Conservation (phyloP, 2,329 filamentous ascomycete species). For the Fusarium continuum region DNA sequence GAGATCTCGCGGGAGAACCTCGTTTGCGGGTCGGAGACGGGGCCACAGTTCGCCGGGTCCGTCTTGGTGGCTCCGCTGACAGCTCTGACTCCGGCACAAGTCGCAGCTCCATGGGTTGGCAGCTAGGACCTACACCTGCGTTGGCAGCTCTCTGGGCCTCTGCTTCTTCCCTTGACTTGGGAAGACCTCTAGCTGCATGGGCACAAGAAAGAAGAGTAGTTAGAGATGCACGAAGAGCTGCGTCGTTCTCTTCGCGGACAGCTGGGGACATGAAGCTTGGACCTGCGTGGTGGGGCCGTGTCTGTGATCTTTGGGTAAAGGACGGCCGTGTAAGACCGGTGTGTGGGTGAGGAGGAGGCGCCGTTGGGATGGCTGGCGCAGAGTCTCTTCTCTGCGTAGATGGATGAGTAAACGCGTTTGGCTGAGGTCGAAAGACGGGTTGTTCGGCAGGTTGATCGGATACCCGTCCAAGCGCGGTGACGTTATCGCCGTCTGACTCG, state of each 20-base stretch:
- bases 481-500: conserved; percentile 74
- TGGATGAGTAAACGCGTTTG: conserved; percentile 91
- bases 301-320: conserved; percentile 59
- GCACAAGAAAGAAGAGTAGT: conserved; percentile 96
- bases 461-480: conserved; percentile 77
- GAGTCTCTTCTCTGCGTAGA: conserved; percentile 60
- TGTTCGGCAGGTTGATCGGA: conserved; percentile 62
- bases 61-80: conserved; percentile 49
- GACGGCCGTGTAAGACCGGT: conserved; percentile 62
- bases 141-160: conserved; percentile 49
- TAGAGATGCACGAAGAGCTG: conserved; percentile 89
- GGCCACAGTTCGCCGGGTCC: conserved; percentile 35
- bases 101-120: conserved; percentile 66
- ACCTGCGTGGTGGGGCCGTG: conserved; percentile 56
- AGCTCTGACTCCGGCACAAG: conserved; percentile 70
- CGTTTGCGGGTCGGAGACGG: conserved; percentile 41
- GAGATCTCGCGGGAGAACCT: conserved; percentile 45
- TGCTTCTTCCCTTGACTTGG: conserved; percentile 67
- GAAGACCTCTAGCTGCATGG: conserved; percentile 83
- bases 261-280: conserved; percentile 76
- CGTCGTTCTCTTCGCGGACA: conserved; percentile 89
- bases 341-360: conserved; percentile 59
- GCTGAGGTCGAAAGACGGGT: conserved; percentile 80
- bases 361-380: conserved; percentile 53
- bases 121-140: conserved; percentile 55